phyloP scores from a whole-genome alignment of 2,329 filamentous ascomycete genomes.

The Orbilia javanica region DNA sequence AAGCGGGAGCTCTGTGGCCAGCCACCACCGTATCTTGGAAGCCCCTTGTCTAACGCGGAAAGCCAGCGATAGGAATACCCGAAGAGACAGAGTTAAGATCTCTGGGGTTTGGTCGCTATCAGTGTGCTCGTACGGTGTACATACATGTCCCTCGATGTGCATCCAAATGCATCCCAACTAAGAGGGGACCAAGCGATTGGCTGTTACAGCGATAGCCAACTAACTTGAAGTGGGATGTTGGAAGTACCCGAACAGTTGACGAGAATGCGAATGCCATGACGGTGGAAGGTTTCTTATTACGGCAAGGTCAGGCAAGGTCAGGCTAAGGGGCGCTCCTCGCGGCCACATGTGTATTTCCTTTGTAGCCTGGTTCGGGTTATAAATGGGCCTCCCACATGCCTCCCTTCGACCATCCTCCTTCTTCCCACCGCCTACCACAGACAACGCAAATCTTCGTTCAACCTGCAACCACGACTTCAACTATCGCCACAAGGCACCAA shows the following conservation, averaged over 20 bases:
- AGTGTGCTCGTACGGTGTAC: constrained; percentile 28
- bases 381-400: constrained; percentile 51
- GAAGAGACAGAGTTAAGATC: background rate
- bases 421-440: constrained; percentile 55
- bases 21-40: constrained; percentile 24
- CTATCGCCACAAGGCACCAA: constrained; percentile 22
- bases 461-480: constrained; percentile 42
- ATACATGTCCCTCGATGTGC: constrained; percentile 47
- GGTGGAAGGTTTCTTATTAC: constrained; percentile 9
- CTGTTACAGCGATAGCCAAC: constrained; percentile 37
- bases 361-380: constrained; percentile 39
- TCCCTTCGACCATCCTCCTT: constrained; percentile 18
- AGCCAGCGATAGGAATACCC: constrained; percentile 40
- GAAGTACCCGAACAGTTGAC: constrained; percentile 28
- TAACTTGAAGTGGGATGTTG: constrained; percentile 46
- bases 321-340: constrained; percentile 25
- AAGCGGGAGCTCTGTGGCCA: constrained; percentile 43
- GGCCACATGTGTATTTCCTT: constrained; percentile 29
- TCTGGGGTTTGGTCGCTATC: constrained; percentile 51
- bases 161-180: constrained; percentile 25
- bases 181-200: constrained; percentile 44
- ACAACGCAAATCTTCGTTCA: constrained; percentile 58
- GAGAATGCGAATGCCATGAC: constrained; percentile 46
- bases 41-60: constrained; percentile 49
- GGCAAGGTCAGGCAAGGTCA: constrained; percentile 2